Conservation (phyloP, 345 rosid genomes). For the Boechera retrofracta region DNA sequence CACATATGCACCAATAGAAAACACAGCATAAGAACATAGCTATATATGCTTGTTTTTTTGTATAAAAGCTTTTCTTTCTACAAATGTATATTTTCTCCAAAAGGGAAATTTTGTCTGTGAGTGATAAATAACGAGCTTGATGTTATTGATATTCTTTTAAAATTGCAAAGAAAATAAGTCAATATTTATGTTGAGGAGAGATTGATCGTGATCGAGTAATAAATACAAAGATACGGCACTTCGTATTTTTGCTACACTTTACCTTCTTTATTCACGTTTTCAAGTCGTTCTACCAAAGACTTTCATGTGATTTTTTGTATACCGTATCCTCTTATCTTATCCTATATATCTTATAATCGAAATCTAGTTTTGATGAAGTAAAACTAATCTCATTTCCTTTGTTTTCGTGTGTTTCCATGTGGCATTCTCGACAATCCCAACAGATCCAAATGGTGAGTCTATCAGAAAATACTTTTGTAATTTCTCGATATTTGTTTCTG, state of each 20-base stretch:
- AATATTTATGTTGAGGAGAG: background rate
- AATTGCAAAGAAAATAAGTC: too few species aligned
- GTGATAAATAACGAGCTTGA: background rate
- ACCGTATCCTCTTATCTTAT: slow-evolving; percentile 4
- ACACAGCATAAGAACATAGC: slow-evolving; percentile 18
- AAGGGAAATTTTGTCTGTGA: slow-evolving; percentile 22
- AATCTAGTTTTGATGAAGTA: too few species aligned
- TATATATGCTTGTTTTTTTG: background rate
- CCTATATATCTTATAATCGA: background rate
- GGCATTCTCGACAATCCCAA: background rate
- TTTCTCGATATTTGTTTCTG: too few species aligned
- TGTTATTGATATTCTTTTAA: too few species aligned
- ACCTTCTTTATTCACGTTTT: slow-evolving; percentile 14
- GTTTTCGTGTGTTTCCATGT: slow-evolving; percentile 8
- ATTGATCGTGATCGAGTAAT: slow-evolving; percentile 16
- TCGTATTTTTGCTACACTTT: slow-evolving; percentile 7
- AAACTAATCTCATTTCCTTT: slow-evolving; percentile 10
- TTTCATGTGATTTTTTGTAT: slow-evolving; percentile 31
- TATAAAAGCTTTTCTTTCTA: background rate
- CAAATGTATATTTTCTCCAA: background rate
- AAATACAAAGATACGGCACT: background rate
- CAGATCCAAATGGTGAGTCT: slow-evolving; percentile 57
- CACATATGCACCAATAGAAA: background rate
- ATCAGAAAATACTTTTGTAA: background rate
- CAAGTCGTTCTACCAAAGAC: slow-evolving; percentile 27